Evolutionary conservation across 1,284 basidiomycete genomes (phyloP), one percentile per base, ranked within the genome.

Genomic region (Entoloma clypeatum): DNA sequence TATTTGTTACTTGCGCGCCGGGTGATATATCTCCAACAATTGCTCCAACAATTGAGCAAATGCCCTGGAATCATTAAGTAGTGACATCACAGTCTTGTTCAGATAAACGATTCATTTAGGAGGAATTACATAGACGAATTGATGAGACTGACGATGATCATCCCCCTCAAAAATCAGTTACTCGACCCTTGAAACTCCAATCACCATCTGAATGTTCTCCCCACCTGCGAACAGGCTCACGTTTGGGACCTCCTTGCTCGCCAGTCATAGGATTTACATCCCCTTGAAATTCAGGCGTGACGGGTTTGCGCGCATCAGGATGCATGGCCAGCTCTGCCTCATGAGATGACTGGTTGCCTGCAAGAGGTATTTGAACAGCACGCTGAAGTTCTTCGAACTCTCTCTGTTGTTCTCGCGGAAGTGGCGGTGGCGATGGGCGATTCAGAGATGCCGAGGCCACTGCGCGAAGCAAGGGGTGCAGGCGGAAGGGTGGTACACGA

Each of bases 131-230:
- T n/a, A n/a, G n/a, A n/a, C n/a, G n/a, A n/a, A n/a, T n/a, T n/a
- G n/a, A n/a, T n/a, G n/a, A n/a, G n/a, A n/a, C n/a, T n/a, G n/a
- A n/a, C n/a, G n/a, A n/a, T 3, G 11, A 10, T 28, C 26, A 9
- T n/a, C 26, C 11, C 26, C 29, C 26, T 54, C 67, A 90, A 62
- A 90, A 90, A 64, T 90, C 86, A 10, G 86, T 84, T 10, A 87
- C 86, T 11, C 86, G 71, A 14, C 86, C 86, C 54, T 86, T 86
- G 66, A 82, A 84, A 54, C 86, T 90, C 86, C 86, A 90, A 53
- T 90, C 86, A 3, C 83, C 83, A 41, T 72, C 71, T 23, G 57
- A 52, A 37, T 75, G 69, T 31, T 69, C 64, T 18, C 65, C 65
- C 79, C 81, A 86, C 35, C 65, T 70, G 32, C 66, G 59, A 7